Evolutionary conservation across 75 land plant genomes (phyloP).

Genomic region (Sequoia sempervirens): DNA sequence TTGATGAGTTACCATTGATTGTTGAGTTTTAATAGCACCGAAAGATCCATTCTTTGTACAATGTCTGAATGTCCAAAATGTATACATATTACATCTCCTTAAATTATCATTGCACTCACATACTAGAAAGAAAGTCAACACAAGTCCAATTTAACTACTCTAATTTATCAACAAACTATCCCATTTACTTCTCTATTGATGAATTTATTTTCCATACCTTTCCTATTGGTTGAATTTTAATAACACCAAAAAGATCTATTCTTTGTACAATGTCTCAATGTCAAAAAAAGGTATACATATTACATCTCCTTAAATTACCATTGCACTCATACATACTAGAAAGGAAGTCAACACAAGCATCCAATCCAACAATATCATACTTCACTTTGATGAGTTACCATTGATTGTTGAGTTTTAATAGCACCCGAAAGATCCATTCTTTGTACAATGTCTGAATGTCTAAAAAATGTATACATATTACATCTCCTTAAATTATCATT

Average conservation of each 20-base stretch:
- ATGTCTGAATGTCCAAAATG: background rate
- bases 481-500: background rate
- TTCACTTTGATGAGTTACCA: conserved; percentile 79
- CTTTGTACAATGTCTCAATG: background rate
- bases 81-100: background rate
- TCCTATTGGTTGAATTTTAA: no score
- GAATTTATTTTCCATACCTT: no score
- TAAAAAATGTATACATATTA: background rate
- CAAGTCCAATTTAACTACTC: background rate
- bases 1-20: conserved; percentile 70
- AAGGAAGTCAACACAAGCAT: background rate
- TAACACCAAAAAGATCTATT: background rate
- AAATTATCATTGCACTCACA: background rate
- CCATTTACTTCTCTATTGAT: no score
- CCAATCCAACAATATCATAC: conserved; percentile 25
- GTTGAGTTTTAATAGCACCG: no score
- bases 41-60: background rate
- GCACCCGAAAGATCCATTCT: background rate
- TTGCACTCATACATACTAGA: no score
- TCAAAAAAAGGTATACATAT: background rate
- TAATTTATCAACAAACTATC: no score
- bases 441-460: background rate
- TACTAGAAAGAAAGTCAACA: background rate
- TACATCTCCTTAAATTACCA: background rate
- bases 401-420: conserved; percentile 14